These are phyloP conservation scores for Solanum hybrid DNA, from an alignment of 305 asterid species.

Conservation along the genomic window DNA sequence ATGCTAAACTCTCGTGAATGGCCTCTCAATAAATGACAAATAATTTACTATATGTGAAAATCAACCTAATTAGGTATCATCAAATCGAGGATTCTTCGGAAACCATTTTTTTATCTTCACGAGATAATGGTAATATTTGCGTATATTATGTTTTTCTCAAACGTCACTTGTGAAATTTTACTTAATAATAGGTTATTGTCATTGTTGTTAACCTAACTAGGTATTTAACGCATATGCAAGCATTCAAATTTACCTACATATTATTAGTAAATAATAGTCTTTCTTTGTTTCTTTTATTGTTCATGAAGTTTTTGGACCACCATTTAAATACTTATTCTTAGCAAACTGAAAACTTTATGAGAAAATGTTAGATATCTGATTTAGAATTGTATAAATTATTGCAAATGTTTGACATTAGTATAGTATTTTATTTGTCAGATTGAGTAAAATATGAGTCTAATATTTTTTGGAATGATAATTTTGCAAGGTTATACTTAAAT, in stretches of 20 bases:
- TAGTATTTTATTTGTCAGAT: background rate
- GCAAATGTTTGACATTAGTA: background rate
- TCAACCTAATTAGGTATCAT: background rate
- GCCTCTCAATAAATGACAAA: background rate
- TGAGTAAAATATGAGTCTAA: background rate
- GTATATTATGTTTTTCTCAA: background rate
- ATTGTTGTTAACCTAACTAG: background rate
- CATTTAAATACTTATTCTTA: background rate
- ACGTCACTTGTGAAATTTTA: background rate
- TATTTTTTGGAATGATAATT: background rate
- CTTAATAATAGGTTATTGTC: background rate
- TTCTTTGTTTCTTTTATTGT: background rate
- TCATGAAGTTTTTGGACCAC: background rate
- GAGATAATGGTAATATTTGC: background rate
- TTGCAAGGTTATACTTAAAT: background rate
- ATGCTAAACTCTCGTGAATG: background rate
- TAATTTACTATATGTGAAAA: background rate
- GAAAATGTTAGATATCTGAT: background rate
- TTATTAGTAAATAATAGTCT: background rate
- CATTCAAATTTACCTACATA: background rate
- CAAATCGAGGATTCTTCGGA: accelerated
- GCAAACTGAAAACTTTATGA: background rate
- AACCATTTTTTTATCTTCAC: accelerated
- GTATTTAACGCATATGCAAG: background rate
- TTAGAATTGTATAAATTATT: background rate